phyloP scores from a whole-genome alignment of 495 filamentous ascomycete genomes.

The Penicillium desertorum region DNA sequence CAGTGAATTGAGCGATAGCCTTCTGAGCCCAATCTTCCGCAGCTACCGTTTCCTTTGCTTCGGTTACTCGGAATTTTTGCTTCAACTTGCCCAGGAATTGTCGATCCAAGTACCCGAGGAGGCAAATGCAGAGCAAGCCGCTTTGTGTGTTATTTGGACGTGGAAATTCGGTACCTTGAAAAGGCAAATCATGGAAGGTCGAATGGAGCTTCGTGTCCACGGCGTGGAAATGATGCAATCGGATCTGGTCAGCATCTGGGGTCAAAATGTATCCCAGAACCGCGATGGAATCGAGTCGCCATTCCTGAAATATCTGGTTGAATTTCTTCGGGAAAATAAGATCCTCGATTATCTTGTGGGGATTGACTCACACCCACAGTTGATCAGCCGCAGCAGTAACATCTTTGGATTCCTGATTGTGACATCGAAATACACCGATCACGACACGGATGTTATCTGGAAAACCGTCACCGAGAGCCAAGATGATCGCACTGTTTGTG shows the following conservation, averaged over 20 bases:
- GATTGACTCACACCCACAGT: constrained; percentile 85
- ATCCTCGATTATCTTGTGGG: constrained; percentile 86
- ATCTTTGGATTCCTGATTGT: constrained; percentile 88
- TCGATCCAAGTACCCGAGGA: constrained; percentile 42
- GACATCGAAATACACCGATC: constrained; percentile 67
- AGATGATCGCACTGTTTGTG: constrained; percentile 79
- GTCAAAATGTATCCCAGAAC: constrained; percentile 47
- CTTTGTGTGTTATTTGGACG: constrained; percentile 51
- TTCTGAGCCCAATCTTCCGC: constrained; percentile 31
- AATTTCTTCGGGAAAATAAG: constrained; percentile 61
- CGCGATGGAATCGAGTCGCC: constrained; percentile 43
- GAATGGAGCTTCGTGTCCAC: constrained; percentile 83
- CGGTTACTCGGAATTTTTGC: constrained; percentile 24
- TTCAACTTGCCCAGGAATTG: constrained; percentile 37
- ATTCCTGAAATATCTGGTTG: constrained; percentile 62
- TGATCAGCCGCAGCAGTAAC: constrained; percentile 77
- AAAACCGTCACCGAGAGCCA: constrained; percentile 76
- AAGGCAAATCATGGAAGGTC: constrained; percentile 73
- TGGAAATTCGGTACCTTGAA: constrained; percentile 72
- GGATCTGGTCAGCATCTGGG: constrained; percentile 67
- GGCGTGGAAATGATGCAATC: constrained; percentile 68
- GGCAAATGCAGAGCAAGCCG: constrained; percentile 25
- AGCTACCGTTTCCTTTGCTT: constrained; percentile 29
- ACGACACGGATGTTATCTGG: constrained; percentile 82
- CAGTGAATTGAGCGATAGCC: constrained; percentile 36